Conservation (phyloP, 148 eudicot species). For the Camellia granthamiana region DNA sequence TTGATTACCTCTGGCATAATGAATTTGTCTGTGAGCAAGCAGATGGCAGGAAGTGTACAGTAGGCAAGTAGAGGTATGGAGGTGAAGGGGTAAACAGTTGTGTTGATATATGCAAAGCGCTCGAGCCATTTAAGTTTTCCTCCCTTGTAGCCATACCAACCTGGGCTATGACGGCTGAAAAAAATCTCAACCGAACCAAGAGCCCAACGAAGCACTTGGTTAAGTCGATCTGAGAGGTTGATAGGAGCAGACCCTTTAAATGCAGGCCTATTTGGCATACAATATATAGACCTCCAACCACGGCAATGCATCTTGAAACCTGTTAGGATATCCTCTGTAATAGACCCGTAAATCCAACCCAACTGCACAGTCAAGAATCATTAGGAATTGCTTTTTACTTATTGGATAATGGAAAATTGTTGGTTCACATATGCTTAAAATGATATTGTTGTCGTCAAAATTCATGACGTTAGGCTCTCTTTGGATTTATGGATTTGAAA, state of each 20-base stretch:
- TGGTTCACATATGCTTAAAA: neutral
- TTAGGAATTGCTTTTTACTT: neutral
- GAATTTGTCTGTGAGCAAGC: constrained; percentile 95
- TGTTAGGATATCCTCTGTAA: constrained; percentile 95
- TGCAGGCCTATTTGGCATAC: constrained; percentile 90
- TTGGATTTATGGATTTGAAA: neutral
- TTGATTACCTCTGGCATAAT: constrained; percentile 94
- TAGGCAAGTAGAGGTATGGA: constrained; percentile 93
- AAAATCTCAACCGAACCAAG: constrained; percentile 98
- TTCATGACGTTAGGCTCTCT: no score
- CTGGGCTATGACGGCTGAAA: constrained; percentile 93
- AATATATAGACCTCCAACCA: constrained; percentile 97
- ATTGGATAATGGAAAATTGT: neutral
- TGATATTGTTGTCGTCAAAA: neutral
- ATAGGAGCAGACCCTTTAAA: constrained; percentile 98
- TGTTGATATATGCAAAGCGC: constrained; percentile 86
- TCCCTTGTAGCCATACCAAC: constrained; percentile 78
- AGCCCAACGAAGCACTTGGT: constrained; percentile 99
- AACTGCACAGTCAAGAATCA: constrained; percentile 50
- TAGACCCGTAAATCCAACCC: constrained; percentile 99
- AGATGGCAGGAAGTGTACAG: constrained; percentile 89
- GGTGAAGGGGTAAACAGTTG: constrained; percentile 95
- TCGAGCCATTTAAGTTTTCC: constrained; percentile 95
- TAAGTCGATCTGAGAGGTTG: constrained; percentile 93
- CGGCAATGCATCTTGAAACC: constrained; percentile 99